These are phyloP conservation scores for Phialophora chinensis DNA, from an alignment of 2,329 filamentous ascomycete genomes.

Conservation along the genomic window DNA sequence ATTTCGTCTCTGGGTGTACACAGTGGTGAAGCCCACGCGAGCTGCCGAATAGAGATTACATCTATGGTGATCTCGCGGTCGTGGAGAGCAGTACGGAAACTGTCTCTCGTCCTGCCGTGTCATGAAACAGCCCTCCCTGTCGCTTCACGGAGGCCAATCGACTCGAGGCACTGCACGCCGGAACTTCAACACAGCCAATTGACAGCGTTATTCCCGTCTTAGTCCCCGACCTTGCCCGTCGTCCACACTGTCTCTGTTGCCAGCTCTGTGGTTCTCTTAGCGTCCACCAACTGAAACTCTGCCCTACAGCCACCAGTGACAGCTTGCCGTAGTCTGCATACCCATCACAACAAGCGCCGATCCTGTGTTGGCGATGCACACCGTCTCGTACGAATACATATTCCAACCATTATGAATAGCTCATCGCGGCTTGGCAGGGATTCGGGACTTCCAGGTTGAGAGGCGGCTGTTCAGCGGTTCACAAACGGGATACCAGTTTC, in stretches of 20 bases:
- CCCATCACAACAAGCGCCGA: background rate
- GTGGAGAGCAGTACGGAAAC: background rate
- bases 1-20: too few species aligned
- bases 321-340: background rate
- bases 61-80: background rate
- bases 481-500: background rate
- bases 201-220: background rate
- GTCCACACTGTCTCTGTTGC: background rate
- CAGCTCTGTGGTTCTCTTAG: background rate
- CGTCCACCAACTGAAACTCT: slow-evolving; percentile 1
- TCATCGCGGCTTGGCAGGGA: background rate
- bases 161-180: background rate
- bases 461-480: background rate
- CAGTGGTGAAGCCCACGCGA: background rate
- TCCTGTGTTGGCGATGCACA: background rate
- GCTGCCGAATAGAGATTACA: background rate
- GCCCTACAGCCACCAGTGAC: background rate
- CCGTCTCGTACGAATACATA: background rate
- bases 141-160: background rate
- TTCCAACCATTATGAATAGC: background rate
- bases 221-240: background rate
- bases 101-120: slow-evolving; percentile 1
- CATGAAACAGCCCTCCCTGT: background rate
- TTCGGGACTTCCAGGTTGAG: background rate
- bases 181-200: background rate